Conservation (phyloP, 441 rosid genomes). For the Populus hybrid region DNA sequence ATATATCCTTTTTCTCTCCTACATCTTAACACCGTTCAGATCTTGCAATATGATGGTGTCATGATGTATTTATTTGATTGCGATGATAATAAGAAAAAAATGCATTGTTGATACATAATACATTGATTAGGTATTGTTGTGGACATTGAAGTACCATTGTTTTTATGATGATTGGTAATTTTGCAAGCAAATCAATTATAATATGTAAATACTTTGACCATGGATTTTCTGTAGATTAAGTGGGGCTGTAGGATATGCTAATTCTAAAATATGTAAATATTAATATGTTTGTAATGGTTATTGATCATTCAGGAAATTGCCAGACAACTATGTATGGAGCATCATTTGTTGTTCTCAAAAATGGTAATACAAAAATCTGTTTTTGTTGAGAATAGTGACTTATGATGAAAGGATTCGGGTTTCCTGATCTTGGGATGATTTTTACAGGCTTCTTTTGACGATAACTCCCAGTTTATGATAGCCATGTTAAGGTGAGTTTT, state of each 20-base stretch:
- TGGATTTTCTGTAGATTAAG: neutral
- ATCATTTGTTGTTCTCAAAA: conserved; percentile 65
- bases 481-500: conserved; percentile 73
- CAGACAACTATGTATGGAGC: conserved; percentile 77
- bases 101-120: no score
- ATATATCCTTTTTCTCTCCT: neutral
- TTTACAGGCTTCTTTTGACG: conserved; percentile 90
- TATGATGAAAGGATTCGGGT: conserved; percentile 7
- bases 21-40: neutral
- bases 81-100: neutral
- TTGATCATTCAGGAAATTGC: conserved; percentile 68
- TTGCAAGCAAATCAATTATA: no score
- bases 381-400: conserved; percentile 17
- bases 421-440: conserved; percentile 20
- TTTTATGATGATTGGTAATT: neutral
- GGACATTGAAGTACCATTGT: neutral
- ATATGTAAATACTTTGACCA: neutral
- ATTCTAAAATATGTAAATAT: conserved; percentile 22
- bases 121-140: no score
- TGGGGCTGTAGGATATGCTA: neutral
- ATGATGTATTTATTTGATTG: neutral
- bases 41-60: neutral
- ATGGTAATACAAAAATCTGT: conserved; percentile 42
- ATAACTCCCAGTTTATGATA: conserved; percentile 82
- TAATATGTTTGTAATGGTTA: conserved; percentile 2